Percentiles rank a stretch among this genome's conserved stretches.
Evolutionary conservation across 2,329 filamentous ascomycete species (phyloP).

Genomic region (Fusarium hostae): DNA sequence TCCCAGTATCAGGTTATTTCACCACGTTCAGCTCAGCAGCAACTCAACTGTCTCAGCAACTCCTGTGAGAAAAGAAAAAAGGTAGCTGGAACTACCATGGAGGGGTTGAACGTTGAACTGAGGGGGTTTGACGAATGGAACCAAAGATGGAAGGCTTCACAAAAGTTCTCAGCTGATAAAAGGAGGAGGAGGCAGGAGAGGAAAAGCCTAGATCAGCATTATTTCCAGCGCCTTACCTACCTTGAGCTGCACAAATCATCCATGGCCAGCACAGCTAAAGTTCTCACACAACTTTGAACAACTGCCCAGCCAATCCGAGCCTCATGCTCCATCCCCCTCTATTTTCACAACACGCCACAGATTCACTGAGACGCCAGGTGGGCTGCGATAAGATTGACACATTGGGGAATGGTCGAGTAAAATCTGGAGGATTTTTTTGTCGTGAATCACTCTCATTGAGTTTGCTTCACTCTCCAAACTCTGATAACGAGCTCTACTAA

Average conservation of each 20-base stretch:
- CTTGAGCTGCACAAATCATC: slow-evolving; percentile 38
- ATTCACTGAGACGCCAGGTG: slow-evolving; percentile 8
- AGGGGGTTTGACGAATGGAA: slow-evolving; percentile 28
- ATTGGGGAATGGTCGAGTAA: background rate
- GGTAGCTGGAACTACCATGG: slow-evolving; percentile 12
- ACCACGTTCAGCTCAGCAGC: background rate
- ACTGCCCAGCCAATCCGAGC: slow-evolving; percentile 35
- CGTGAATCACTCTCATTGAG: background rate
- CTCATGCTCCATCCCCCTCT: slow-evolving; percentile 20
- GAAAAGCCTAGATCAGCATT: slow-evolving; percentile 16
- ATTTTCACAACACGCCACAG: slow-evolving; percentile 23
- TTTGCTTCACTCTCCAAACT: background rate
- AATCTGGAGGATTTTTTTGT: too few relatives aligned
- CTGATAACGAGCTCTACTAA: background rate
- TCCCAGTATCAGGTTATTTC: background rate
- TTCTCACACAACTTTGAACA: slow-evolving; percentile 38
- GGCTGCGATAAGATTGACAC: slow-evolving; percentile 1
- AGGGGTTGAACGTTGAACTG: slow-evolving; percentile 14
- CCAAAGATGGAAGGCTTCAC: slow-evolving; percentile 21
- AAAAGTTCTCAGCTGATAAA: slow-evolving; percentile 32
- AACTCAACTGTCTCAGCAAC: background rate
- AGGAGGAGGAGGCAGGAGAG: slow-evolving; percentile 19
- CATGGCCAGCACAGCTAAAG: slow-evolving; percentile 33
- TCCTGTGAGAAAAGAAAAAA: background rate
- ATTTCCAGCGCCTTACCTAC: slow-evolving; percentile 15